Percentiles rank a stretch among this genome's conserved stretches.
Conservation (phyloP, 2,329 filamentous ascomycete species). For the Pyricularia sp. region DNA sequence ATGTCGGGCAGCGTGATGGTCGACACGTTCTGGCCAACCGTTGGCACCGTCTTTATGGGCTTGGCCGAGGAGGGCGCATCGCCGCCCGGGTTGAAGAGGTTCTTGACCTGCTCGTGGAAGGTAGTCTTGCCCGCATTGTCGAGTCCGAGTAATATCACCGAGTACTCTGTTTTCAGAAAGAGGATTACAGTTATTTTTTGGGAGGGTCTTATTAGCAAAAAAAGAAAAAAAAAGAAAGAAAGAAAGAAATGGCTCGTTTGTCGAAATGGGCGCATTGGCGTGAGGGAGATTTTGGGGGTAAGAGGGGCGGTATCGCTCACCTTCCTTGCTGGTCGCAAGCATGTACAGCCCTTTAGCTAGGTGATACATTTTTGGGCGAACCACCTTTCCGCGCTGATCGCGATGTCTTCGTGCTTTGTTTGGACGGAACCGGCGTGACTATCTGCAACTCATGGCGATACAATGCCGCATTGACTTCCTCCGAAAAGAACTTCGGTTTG, state of each 20-base stretch:
- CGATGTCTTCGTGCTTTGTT: background rate
- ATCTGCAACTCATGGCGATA: background rate
- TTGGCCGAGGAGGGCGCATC: constrained; percentile 47
- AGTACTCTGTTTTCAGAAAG: constrained; percentile 57
- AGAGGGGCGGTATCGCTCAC: constrained; percentile 27
- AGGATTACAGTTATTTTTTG: background rate
- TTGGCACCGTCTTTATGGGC: constrained; percentile 72
- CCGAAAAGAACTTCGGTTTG: background rate
- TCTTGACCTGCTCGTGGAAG: constrained; percentile 91
- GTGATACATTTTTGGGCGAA: constrained; percentile 70
- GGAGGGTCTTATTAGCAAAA: background rate
- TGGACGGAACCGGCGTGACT: background rate
- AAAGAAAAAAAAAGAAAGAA: no score
- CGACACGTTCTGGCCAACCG: constrained; percentile 91
- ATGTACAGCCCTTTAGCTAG: constrained; percentile 89
- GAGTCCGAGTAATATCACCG: constrained; percentile 87
- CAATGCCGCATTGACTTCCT: background rate
- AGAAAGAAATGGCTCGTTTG: background rate
- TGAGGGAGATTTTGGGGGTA: constrained; percentile 1
- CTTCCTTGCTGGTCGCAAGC: constrained; percentile 94
- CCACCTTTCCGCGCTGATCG: background rate
- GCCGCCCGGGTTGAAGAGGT: constrained; percentile 57
- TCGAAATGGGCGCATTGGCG: background rate
- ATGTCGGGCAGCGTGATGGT: constrained; percentile 84
- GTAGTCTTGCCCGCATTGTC: constrained; percentile 99